Conservation (phyloP, 1,284 basidiomycete species). For the Schizopora paradoxa region DNA sequence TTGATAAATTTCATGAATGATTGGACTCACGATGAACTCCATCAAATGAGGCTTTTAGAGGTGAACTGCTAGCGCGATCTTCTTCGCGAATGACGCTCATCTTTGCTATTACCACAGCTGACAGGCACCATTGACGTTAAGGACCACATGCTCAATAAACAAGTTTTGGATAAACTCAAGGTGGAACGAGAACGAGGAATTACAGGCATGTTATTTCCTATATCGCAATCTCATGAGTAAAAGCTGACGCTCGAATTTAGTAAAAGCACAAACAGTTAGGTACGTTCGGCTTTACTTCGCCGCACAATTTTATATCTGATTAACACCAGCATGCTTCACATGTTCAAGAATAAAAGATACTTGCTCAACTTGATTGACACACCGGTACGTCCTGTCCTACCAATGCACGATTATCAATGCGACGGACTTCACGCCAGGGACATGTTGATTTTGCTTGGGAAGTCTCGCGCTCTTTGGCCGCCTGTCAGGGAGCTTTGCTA, state of each 20-base stretch:
- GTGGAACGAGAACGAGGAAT: slow-evolving; percentile 95
- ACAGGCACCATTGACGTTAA: slow-evolving; percentile 81
- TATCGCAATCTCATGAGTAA: background rate
- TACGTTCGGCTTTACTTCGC: slow-evolving; percentile 26
- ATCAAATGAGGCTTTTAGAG: slow-evolving; percentile 54
- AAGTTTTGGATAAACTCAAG: slow-evolving; percentile 94
- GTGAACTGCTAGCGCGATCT: slow-evolving; percentile 30
- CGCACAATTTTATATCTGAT: slow-evolving; percentile 14
- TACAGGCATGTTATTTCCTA: slow-evolving; percentile 52
- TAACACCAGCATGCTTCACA: slow-evolving; percentile 67
- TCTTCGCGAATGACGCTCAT: slow-evolving; percentile 3
- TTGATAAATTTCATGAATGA: slow-evolving; percentile 5
- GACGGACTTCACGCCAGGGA: slow-evolving; percentile 45
- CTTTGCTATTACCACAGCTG: slow-evolving; percentile 44
- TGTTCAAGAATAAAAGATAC: slow-evolving; percentile 48
- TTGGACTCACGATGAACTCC: background rate
- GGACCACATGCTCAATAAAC: slow-evolving; percentile 66
- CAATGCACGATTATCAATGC: background rate
- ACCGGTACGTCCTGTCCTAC: slow-evolving; percentile 48
- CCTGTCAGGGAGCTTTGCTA: slow-evolving; percentile 90
- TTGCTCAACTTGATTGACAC: slow-evolving; percentile 97
- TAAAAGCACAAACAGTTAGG: slow-evolving; percentile 92
- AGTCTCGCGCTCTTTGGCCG: slow-evolving; percentile 87
- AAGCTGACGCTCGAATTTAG: slow-evolving; percentile 32
- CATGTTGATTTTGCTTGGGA: slow-evolving; percentile 98